A percentile compares a stretch with the other conserved stretches of the same genome.
Evolutionary conservation across 441 rosid genomes (phyloP).

Genomic region (Geranium incanum): DNA sequence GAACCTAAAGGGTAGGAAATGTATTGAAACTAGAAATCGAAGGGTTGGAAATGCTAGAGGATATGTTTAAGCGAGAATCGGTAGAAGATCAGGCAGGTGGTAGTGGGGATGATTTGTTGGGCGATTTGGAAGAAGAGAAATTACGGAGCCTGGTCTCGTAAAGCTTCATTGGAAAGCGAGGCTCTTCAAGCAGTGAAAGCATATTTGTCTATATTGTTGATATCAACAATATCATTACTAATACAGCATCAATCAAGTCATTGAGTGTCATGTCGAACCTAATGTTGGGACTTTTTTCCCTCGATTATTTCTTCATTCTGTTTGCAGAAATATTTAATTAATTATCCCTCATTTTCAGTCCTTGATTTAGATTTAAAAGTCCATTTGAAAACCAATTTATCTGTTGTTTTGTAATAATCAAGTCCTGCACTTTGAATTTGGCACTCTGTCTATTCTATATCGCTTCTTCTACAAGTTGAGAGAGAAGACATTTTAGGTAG

Average conservation of each 20-base stretch:
- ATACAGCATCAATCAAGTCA: slow-evolving; percentile 1
- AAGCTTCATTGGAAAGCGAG: no score
- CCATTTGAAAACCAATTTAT: slow-evolving; percentile 10
- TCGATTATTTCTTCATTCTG: neutral
- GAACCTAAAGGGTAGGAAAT: no score
- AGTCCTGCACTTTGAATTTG: slow-evolving; percentile 18
- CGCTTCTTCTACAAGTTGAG: slow-evolving; percentile 24
- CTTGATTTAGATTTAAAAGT: neutral
- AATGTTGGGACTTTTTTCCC: neutral
- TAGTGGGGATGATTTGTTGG: no score
- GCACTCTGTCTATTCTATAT: slow-evolving; percentile 9
- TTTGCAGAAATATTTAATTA: neutral
- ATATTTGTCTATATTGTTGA: no score
- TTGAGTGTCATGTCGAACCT: slow-evolving; percentile 22
- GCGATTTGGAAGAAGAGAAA: no score
- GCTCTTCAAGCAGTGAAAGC: no score
- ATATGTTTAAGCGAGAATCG: no score
- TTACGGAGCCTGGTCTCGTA: no score
- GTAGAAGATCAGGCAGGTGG: no score
- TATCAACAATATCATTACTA: no score
- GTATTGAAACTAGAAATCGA: no score
- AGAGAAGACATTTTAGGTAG: slow-evolving; percentile 30
- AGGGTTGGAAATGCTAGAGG: no score
- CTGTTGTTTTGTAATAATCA: slow-evolving; percentile 33
- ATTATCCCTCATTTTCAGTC: neutral